Evolutionary conservation across 129 eudicot genomes (phyloP).

Genomic region (Solidago caesia): DNA sequence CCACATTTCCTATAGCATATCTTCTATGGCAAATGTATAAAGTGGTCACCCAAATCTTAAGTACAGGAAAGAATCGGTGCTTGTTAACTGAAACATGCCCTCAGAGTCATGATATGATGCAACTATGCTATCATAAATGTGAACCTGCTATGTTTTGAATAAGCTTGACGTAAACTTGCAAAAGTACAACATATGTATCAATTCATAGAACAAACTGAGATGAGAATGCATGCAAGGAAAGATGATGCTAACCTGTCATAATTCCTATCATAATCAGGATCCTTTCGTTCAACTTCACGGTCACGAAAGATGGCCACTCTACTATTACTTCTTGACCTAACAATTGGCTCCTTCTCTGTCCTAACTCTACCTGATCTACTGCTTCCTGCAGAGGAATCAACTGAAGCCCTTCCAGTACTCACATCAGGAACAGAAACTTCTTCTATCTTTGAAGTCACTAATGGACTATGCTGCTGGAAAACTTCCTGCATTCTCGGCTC

Average conservation of each 20-base stretch:
- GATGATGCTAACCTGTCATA: slow-evolving; percentile 63
- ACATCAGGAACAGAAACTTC: slow-evolving; percentile 53
- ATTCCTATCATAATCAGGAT: slow-evolving; percentile 89
- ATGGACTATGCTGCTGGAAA: slow-evolving; percentile 51
- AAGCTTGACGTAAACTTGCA: not conserved
- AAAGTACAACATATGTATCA: not conserved
- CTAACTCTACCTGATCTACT: slow-evolving; percentile 76
- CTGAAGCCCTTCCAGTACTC: slow-evolving; percentile 49
- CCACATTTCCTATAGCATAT: not conserved
- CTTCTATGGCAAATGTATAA: not conserved
- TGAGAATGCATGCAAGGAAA: not conserved
- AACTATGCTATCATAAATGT: not conserved
- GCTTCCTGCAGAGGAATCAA: slow-evolving; percentile 67
- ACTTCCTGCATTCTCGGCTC: slow-evolving; percentile 55
- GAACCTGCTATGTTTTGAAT: not conserved
- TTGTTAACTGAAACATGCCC: not conserved
- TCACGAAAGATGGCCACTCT: slow-evolving; percentile 91
- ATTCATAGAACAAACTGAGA: too few species aligned
- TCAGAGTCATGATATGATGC: not conserved
- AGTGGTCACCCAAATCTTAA: not conserved
- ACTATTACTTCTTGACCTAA: slow-evolving; percentile 64
- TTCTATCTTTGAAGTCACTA: slow-evolving; percentile 47
- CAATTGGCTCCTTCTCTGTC: slow-evolving; percentile 71
- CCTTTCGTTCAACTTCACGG: slow-evolving; percentile 88
- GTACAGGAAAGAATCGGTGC: not conserved